Base-by-base conservation (phyloP, 176 grass and related monocot genomes). In the Stipa capillata region DNA sequence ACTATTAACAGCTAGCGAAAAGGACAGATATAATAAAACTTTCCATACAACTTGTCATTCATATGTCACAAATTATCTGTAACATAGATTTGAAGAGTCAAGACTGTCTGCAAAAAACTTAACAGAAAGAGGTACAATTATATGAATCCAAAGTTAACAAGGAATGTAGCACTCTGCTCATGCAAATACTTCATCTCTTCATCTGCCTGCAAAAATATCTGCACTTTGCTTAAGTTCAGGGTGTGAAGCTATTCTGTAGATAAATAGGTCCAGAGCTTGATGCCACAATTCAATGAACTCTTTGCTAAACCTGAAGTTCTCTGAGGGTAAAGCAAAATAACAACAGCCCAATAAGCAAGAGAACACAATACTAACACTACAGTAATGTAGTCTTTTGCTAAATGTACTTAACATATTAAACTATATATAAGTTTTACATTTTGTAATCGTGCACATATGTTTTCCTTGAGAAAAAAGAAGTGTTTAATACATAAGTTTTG, bases 281-380 rank as follows among this genome's bases (percentile, higher is more conserved):
- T 92, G 83, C 28, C 96, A 82, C 78, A 93, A 87, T 85, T 99
- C 96, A 89, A 99, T 99, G 79, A 99, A 99, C 60, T 99, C 96
- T 64, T 89, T 83, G 61, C 96, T 99, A 82, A 99, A 99, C 54
- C 90, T 79, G 69, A 99, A 99, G 65, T 99, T 99, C 76, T 99
- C 96, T 99, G 66, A 73, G 29, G 11, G 42, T 72, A 65, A 69
- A 39, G 5, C 35, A 85, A 78, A 59, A 82, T 49, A 81, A 72
- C 13, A 42, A 49, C 47, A 79, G 1, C 20, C 20, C 27, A 17
- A 25, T 73, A 65, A 49, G 23, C 15, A 84, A 70, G 28, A 51
- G 0, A 36, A 85, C 5, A 42, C 23, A 55, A n/a, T 41, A 81
- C 35, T 7, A 5, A 51, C 28, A 78, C 24, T 58, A 5, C 2